Evolutionary conservation across 2,329 filamentous ascomycete species (phyloP).

Genomic region (Trichoderma simmonsii): DNA sequence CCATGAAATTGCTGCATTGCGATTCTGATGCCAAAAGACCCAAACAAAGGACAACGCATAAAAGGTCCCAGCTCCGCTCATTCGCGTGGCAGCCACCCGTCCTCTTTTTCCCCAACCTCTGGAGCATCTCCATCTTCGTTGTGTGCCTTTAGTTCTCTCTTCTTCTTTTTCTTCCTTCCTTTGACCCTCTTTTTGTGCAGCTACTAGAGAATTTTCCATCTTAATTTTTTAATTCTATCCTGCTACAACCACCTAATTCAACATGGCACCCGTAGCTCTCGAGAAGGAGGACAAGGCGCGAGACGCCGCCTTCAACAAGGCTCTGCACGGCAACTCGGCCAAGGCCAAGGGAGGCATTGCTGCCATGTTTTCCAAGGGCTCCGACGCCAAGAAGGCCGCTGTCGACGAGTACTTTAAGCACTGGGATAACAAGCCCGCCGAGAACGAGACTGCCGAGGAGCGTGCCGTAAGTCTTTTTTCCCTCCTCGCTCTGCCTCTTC

Average conservation of each 20-base stretch:
- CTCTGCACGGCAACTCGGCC: conserved; percentile 73
- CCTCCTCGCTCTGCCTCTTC: not conserved
- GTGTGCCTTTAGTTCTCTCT: not conserved
- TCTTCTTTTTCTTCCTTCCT: not conserved
- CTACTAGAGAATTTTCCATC: not conserved
- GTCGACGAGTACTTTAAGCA: conserved; percentile 96
- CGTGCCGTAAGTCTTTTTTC: conserved; percentile 14
- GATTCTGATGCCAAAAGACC: not conserved
- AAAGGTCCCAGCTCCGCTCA: conserved; percentile 15
- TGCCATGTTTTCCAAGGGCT: conserved; percentile 83
- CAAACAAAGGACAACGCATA: conserved; percentile 3
- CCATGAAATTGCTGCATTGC: conserved; percentile 5
- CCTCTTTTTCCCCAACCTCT: not conserved
- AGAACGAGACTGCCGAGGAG: conserved; percentile 52
- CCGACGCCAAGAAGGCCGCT: conserved; percentile 70
- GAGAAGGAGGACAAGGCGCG: conserved; percentile 69
- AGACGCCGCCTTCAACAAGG: conserved; percentile 89
- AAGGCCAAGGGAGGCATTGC: conserved; percentile 68
- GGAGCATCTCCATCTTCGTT: not conserved
- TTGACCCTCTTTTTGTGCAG: not conserved
- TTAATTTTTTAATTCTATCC: not conserved
- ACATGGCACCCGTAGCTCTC: conserved; percentile 15
- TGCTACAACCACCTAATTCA: conserved; percentile 6
- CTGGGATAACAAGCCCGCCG: conserved; percentile 81
- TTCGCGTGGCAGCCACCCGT: not conserved